Evolutionary conservation across 1,284 basidiomycete genomes (phyloP), one percentile per base, ranked within the genome.

Genomic region (Fomitopsis pinicola): DNA sequence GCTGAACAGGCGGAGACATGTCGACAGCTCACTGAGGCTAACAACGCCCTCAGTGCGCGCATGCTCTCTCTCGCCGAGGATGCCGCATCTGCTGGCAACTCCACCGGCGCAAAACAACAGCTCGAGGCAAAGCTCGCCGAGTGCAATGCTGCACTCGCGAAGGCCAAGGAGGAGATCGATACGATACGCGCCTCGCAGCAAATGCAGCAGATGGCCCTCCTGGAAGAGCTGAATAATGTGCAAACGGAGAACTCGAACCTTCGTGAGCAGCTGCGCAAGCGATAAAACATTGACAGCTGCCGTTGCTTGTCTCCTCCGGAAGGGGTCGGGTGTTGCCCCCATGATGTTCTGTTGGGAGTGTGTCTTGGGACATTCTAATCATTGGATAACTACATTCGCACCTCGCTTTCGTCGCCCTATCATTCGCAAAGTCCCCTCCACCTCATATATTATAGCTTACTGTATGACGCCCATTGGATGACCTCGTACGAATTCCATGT

Each of bases 211-310:
- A 83, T 89, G 61, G 85, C 86, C 22, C 70, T 93, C 56, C 76
- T 93, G 59, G 91, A 93, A 68, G 91, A 93, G 75, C 77, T 93
- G 67, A 92, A 92, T 71, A 78, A 81, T 57, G 81, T 88, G 75
- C 91, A 93, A 73, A 88, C 82, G 59, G 89, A 92, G 75, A 93
- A 93, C 69, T 80, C 77, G 42, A 84, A 74, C 46, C 69, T 93
- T 64, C 82, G 88, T 55, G 82, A 85, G 44, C 91, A 92, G 72
- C 67, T 93, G 65, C 81, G 83, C 59, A 69, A 69, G 67, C 67
- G 66, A 65, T 69, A 62, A 50, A 50, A 66, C 40, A 19, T 19
- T 22, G n/a, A 30, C 35, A 17, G 1, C 17, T 19, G 1, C 15
- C 26, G 28, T 12, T 3, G 28, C 15, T 33, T 15, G 9, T 1